phyloP scores from a whole-genome alignment of 2,329 filamentous ascomycete genomes.

The Incumbomyces delicatus region DNA sequence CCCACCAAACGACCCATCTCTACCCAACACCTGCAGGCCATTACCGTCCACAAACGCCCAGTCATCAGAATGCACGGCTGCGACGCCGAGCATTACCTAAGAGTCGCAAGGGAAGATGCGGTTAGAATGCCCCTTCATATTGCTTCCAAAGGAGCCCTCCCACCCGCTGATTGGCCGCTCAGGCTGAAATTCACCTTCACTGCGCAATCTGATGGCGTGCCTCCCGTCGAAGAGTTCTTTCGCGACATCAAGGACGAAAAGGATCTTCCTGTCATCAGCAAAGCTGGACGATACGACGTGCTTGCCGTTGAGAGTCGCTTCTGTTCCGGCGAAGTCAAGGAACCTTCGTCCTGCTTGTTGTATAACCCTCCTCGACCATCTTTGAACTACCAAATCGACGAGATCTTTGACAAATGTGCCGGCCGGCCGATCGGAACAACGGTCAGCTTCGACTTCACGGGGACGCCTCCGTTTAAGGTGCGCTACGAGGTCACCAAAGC shows the following conservation, averaged over 20 bases:
- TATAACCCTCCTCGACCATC: conserved; percentile 84
- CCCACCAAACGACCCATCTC: conserved; percentile 31
- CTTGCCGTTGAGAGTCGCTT: conserved; percentile 68
- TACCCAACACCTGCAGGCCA: conserved; percentile 64
- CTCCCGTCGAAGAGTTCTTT: conserved; percentile 48
- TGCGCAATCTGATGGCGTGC: conserved; percentile 60
- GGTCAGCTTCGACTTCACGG: conserved; percentile 80
- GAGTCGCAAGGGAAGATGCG: conserved; percentile 63
- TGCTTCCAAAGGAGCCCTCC: conserved; percentile 50
- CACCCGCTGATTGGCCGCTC: conserved; percentile 55
- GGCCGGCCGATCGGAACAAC: conserved; percentile 84
- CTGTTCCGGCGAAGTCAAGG: conserved; percentile 79
- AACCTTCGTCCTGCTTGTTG: conserved; percentile 86
- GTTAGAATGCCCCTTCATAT: conserved; percentile 56
- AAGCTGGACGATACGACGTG: conserved; percentile 78
- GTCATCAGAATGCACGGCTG: conserved; percentile 62
- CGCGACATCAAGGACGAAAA: conserved; percentile 29
- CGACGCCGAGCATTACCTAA: conserved; percentile 68
- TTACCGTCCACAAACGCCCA: conserved; percentile 80
- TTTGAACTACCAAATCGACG: conserved; percentile 61
- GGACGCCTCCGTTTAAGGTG: conserved; percentile 83
- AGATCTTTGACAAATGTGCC: conserved; percentile 89
- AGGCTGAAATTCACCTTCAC: conserved; percentile 74
- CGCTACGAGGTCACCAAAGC: conserved; percentile 63
- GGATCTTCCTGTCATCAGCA: conserved; percentile 51